These are phyloP conservation scores for Bertia moriformis DNA, from an alignment of 2,329 filamentous ascomycete species.

Conservation along the genomic window DNA sequence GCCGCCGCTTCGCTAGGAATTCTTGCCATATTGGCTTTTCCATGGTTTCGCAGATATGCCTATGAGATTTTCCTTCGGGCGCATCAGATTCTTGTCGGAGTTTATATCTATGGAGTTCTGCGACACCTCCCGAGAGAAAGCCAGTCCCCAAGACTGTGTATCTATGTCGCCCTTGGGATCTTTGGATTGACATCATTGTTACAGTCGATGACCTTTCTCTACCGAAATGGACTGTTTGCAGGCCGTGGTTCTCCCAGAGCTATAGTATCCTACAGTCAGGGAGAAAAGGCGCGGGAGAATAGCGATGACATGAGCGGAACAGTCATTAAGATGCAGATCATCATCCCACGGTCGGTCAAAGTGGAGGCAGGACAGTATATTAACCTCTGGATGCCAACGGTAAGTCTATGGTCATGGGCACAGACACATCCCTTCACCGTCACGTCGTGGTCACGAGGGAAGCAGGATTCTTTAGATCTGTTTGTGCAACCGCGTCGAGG, in stretches of 20 bases:
- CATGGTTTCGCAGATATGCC: neutral
- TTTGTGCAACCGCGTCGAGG: neutral
- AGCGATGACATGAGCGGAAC: neutral
- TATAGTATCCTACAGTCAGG: neutral
- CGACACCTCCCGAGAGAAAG: neutral
- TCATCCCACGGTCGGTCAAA: neutral
- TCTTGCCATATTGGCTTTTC: neutral
- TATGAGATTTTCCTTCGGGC: neutral
- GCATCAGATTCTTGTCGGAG: neutral
- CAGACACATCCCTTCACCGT: constrained; percentile 3
- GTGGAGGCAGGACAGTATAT: constrained; percentile 2
- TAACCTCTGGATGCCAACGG: constrained; percentile 2
- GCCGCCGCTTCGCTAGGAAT: neutral
- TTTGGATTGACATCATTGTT: neutral
- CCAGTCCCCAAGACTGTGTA: neutral
- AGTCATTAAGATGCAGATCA: neutral
- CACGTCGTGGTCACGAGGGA: constrained; percentile 1
- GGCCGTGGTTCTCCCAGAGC: neutral
- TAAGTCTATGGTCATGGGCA: constrained; percentile 3
- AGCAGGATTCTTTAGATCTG: neutral
- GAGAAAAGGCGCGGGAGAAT: neutral
- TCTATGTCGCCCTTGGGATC: neutral
- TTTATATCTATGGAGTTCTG: neutral
- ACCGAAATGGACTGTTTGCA: neutral
- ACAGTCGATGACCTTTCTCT: neutral